phyloP scores from a whole-genome alignment of 1,284 basidiomycete species.

The Waitea zeae region DNA sequence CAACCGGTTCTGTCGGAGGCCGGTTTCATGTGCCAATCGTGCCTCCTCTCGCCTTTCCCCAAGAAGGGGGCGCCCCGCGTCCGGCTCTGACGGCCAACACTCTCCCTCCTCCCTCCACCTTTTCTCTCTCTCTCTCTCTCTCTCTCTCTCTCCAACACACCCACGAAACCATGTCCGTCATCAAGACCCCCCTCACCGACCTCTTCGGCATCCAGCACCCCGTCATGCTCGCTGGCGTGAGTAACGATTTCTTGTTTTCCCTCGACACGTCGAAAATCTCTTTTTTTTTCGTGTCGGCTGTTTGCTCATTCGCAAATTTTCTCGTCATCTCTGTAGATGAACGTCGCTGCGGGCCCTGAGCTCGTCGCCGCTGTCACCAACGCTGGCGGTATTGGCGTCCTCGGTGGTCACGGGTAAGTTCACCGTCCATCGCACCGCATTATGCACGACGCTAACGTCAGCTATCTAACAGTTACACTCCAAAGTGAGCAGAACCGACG shows the following conservation, averaged over 20 bases:
- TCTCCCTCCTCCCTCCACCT: too few species aligned
- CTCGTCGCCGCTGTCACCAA: conserved; percentile 79
- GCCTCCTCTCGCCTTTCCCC: too few species aligned
- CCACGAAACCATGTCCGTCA: conserved; percentile 40
- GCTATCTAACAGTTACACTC: conserved; percentile 72
- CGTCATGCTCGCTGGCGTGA: conserved; percentile 74
- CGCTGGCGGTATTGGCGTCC: conserved; percentile 76
- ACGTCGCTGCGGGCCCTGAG: conserved; percentile 76
- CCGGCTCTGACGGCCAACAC: too few species aligned
- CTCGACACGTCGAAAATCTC: neutral
- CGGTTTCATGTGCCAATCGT: too few species aligned
- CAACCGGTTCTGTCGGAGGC: too few species aligned
- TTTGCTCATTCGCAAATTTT: neutral
- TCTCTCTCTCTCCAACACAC: too few species aligned
- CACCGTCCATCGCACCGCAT: too few species aligned
- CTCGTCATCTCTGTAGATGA: conserved; percentile 29
- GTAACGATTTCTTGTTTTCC: conserved; percentile 4
- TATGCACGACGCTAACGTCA: too few species aligned
- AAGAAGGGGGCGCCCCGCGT: too few species aligned
- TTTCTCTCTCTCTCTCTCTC: too few species aligned
- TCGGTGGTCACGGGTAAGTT: conserved; percentile 62
- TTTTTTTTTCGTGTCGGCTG: neutral
- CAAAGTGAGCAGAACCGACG: too few species aligned
- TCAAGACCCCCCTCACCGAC: conserved; percentile 65
- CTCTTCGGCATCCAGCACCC: conserved; percentile 80